Base-by-base conservation (phyloP, 257 asterid genomes). In the Striga asiatica region DNA sequence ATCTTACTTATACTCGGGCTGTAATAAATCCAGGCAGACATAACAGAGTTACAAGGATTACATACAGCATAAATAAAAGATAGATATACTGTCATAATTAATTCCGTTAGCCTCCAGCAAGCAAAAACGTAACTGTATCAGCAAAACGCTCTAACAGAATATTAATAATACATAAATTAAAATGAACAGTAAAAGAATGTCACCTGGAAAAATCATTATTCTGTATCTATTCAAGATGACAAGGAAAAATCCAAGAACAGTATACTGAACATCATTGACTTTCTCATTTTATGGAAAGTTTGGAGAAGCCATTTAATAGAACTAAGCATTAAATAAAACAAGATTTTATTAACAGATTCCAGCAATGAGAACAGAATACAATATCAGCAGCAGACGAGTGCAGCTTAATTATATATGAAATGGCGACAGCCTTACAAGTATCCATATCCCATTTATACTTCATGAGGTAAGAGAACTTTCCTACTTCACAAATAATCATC, bases 371-470 rank as follows among this genome's bases (percentile, higher is more conserved):
- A 60, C 42, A 63, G 57, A 53, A 43, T 62, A 58, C 47, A 54
- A 62, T 58, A 71, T 64, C 38, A 59, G 69, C 38, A 59, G 69
- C 49, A 37, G 50, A 64, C 61, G 72, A 56, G 37, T 42, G 53
- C 74, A 67, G 64, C 70, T 32, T 43, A 75, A 66, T 69, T 75
- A 73, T 69, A 74, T 38, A 43, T 61, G 65, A 64, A 74, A 71
- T 59, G 69, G 71, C 74, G 66, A 66, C 67, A 65, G 53, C 65
- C 76, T 72, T 78, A 74, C 71, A 73, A 43, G 81, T 81, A 73
- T 72, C 66, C 58, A 67, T 19, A 43, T 72, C 67, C 70, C 55
- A 32, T 62, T 65, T 71, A 68, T 69, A 65, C 60, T 69, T 82
- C 12, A 18, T 43, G 11, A 6, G n/a, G 25, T 7, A 39, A 39